Conservation (phyloP, 73 alveolate genomes). For the Symbiodinium natans region DNA sequence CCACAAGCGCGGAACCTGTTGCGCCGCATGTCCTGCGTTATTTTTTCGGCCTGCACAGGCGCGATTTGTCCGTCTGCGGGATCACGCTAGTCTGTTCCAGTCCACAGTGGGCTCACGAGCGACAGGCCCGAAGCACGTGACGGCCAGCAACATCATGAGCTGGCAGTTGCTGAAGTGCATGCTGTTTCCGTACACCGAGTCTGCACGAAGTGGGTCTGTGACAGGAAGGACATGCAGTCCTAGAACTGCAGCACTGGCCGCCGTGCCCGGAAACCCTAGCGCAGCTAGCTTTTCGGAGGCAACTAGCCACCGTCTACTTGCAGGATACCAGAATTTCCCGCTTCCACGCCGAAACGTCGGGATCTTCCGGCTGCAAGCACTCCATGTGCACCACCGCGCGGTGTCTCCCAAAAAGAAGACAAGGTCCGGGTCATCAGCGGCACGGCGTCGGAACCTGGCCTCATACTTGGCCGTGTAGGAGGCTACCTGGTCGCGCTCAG, state of each 20-base stretch:
- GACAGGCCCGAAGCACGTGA: neutral
- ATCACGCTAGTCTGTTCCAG: too few species aligned
- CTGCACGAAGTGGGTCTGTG: too few species aligned
- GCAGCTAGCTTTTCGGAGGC: neutral
- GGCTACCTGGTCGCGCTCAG: neutral
- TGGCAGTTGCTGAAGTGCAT: too few species aligned
- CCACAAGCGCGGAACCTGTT: too few species aligned
- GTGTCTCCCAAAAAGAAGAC: neutral
- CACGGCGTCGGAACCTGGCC: neutral
- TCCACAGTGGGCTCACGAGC: neutral
- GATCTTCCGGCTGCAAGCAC: neutral
- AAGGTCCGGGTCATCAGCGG: neutral
- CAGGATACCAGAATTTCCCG: neutral
- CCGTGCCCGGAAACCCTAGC: neutral
- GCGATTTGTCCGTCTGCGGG: too few species aligned
- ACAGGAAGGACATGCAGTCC: too few species aligned
- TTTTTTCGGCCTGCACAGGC: too few species aligned
- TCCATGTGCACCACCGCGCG: neutral
- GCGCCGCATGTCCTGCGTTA: too few species aligned
- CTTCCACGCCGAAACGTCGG: neutral
- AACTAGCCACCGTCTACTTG: neutral
- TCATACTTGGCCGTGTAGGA: neutral
- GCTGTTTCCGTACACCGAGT: too few species aligned
- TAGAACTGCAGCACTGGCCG: too few species aligned
- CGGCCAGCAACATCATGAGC: too few species aligned